Conservation (phyloP, 352 stramenopile genomes). For the Globisporangium nagaii region DNA sequence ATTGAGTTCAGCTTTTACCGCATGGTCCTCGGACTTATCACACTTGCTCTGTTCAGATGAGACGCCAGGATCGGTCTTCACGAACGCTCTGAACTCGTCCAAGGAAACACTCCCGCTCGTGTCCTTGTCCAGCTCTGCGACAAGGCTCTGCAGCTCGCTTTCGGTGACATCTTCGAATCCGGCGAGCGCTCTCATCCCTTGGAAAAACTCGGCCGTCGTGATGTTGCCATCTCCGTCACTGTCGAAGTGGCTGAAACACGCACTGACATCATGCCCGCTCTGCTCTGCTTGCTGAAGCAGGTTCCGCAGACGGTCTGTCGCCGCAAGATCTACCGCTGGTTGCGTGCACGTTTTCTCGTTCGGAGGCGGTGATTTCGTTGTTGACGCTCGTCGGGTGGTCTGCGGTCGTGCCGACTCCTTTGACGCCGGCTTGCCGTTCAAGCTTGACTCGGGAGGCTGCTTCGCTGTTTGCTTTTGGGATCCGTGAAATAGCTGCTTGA, state of each 20-base stretch:
- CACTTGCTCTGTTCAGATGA: neutral
- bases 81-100: constrained; percentile 43
- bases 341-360: neutral
- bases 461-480: neutral
- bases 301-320: constrained; percentile 10
- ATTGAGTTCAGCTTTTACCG: neutral
- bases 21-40: neutral
- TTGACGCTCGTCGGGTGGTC: neutral
- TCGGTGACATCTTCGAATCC: constrained; percentile 37
- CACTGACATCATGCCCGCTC: constrained; percentile 38
- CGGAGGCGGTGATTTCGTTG: neutral
- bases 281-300: constrained; percentile 32
- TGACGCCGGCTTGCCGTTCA: neutral
- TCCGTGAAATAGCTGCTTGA: constrained; percentile 47
- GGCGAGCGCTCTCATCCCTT: constrained; percentile 39
- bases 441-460: neutral
- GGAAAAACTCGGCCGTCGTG: constrained; percentile 45
- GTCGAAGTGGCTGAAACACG: constrained; percentile 73
- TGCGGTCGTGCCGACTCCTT: neutral
- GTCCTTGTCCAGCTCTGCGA: constrained; percentile 42
- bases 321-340: neutral
- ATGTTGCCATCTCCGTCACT: constrained; percentile 52
- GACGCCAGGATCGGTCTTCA: constrained; percentile 8
- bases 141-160: constrained; percentile 30
- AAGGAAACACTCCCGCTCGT: constrained; percentile 52